A percentile compares a stretch with the other conserved stretches of the same genome.
These are phyloP conservation scores for Oryza rufipogon DNA, from an alignment of 176 grass and related monocot species.

Conservation along the genomic window DNA sequence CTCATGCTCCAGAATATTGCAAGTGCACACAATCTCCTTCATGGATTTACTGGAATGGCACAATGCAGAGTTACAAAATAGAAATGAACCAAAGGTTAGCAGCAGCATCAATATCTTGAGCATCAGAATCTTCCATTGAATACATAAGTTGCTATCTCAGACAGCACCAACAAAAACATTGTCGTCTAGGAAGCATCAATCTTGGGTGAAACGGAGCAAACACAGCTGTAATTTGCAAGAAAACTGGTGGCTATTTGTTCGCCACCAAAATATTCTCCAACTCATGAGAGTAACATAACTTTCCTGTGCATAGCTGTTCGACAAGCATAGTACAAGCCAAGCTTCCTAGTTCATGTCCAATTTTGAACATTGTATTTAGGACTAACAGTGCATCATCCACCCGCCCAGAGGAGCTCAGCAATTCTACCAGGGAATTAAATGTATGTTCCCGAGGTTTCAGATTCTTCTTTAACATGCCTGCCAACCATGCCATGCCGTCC, in stretches of 20 bases:
- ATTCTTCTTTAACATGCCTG: constrained; percentile 71
- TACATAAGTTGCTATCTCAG: neutral
- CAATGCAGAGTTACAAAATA: neutral
- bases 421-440: constrained; percentile 50
- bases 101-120: constrained; percentile 15
- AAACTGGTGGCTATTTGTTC: constrained; percentile 39
- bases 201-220: constrained; percentile 21
- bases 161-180: constrained; percentile 10
- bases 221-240: neutral
- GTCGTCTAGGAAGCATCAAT: constrained; percentile 9
- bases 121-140: constrained; percentile 25
- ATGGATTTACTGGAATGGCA: neutral
- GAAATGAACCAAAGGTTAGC: constrained; percentile 24
- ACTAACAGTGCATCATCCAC: constrained; percentile 72
- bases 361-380: constrained; percentile 65
- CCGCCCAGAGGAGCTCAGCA: constrained; percentile 42
- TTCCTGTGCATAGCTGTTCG: constrained; percentile 54
- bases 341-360: constrained; percentile 54
- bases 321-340: constrained; percentile 51
- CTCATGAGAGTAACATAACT: constrained; percentile 30
- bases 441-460: constrained; percentile 61
- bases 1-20: neutral
- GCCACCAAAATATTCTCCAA: constrained; percentile 58
- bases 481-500: constrained; percentile 79
- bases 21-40: neutral